Percentiles rank a stretch among this genome's conserved stretches.
Evolutionary conservation across 2,329 filamentous ascomycete genomes (phyloP).

Genomic region (Claviceps sp.): DNA sequence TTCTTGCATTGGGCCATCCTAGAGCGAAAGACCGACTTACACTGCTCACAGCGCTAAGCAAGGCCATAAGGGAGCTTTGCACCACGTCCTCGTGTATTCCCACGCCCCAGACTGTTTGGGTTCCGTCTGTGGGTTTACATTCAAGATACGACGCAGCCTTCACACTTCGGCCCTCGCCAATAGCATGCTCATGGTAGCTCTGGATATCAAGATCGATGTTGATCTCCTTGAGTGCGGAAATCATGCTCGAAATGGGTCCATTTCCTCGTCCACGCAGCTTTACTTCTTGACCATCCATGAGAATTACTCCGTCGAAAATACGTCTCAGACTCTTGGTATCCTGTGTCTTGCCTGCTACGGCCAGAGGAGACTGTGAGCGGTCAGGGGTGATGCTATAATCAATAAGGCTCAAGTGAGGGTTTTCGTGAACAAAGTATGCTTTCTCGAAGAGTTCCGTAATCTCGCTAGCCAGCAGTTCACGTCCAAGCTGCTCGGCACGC

Average conservation of each 20-base stretch:
- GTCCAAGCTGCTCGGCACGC: constrained; percentile 63
- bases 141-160: constrained; percentile 96
- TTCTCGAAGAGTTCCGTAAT: constrained; percentile 81
- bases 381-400: constrained; percentile 89
- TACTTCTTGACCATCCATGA: constrained; percentile 70
- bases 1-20: not conserved
- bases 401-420: constrained; percentile 73
- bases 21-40: constrained; percentile 41
- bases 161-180: constrained; percentile 66
- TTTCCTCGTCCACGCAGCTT: constrained; percentile 70
- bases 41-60: constrained; percentile 73
- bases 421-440: constrained; percentile 72
- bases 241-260: constrained; percentile 80
- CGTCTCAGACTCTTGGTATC: constrained; percentile 68
- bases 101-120: constrained; percentile 74
- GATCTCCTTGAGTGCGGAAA: constrained; percentile 63
- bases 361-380: constrained; percentile 60
- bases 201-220: constrained; percentile 81
- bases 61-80: constrained; percentile 73
- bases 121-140: constrained; percentile 55
- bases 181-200: constrained; percentile 94
- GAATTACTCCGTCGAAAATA: constrained; percentile 72
- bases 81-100: constrained; percentile 45
- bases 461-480: constrained; percentile 72
- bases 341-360: constrained; percentile 55